phyloP scores from a whole-genome alignment of 2,329 filamentous ascomycete genomes.

The Colletotrichum nymphaeae region DNA sequence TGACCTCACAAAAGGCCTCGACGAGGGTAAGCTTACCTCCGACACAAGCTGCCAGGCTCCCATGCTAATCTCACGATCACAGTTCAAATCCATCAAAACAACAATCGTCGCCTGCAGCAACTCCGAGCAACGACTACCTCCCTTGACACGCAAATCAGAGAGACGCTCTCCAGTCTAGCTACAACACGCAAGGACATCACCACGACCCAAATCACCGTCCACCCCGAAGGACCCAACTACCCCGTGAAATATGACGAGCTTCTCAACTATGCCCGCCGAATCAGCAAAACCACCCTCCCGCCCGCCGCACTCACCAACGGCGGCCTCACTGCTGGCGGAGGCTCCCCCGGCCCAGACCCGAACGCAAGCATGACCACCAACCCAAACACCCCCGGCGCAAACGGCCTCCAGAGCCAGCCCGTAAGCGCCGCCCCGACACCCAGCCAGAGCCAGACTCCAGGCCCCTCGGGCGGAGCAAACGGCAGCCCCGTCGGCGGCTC shows the following conservation, averaged over 20 bases:
- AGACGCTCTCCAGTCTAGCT: slow-evolving; percentile 76
- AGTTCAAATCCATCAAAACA: slow-evolving; percentile 82
- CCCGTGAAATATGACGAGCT: slow-evolving; percentile 78
- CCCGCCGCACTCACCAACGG: slow-evolving; percentile 64
- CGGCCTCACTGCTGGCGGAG: slow-evolving; percentile 38
- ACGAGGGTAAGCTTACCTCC: slow-evolving; percentile 63
- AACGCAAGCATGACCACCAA: slow-evolving; percentile 30
- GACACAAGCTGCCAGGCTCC: not conserved
- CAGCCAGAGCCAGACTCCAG: slow-evolving; percentile 37
- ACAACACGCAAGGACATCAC: slow-evolving; percentile 79
- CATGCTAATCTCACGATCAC: not conserved
- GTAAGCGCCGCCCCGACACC: slow-evolving; percentile 40
- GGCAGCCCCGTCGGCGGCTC: slow-evolving; percentile 32
- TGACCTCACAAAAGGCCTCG: slow-evolving; percentile 73
- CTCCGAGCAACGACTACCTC: slow-evolving; percentile 74
- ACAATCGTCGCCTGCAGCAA: slow-evolving; percentile 74
- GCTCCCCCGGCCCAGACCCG: slow-evolving; percentile 29
- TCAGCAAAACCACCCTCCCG: slow-evolving; percentile 83
- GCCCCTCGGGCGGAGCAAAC: slow-evolving; percentile 32
- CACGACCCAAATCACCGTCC: slow-evolving; percentile 68
- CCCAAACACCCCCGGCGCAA: slow-evolving; percentile 22
- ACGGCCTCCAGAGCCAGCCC: slow-evolving; percentile 34
- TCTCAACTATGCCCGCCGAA: slow-evolving; percentile 81
- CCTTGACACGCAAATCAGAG: slow-evolving; percentile 79
- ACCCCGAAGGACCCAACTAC: slow-evolving; percentile 62